phyloP scores from a whole-genome alignment of 2,329 filamentous ascomycete species.

The Clonostachys chloroleuca region DNA sequence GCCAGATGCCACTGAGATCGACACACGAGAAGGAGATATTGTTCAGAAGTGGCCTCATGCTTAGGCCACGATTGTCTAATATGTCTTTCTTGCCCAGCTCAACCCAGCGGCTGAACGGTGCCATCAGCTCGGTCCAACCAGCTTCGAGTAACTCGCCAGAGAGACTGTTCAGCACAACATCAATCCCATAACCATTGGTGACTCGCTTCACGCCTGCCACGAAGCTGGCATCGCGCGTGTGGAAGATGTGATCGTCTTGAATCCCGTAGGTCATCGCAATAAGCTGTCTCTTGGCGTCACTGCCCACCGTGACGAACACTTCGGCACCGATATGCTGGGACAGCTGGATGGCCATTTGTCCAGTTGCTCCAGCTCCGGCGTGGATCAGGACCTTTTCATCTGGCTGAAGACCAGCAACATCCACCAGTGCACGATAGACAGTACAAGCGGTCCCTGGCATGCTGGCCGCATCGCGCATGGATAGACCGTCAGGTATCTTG shows the following conservation, averaged over 20 bases:
- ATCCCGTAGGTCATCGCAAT: slow-evolving; percentile 18
- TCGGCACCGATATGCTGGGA: slow-evolving; percentile 14
- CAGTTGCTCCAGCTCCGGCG: slow-evolving; percentile 21
- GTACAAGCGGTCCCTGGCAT: slow-evolving; percentile 3
- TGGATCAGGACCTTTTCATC: slow-evolving; percentile 21
- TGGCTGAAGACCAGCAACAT: slow-evolving; percentile 15
- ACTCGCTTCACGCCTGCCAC: slow-evolving; percentile 12
- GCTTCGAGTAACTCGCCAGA: slow-evolving; percentile 19
- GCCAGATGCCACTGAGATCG: slow-evolving; percentile 11
- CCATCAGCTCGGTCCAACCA: slow-evolving; percentile 24
- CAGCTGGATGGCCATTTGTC: slow-evolving; percentile 23
- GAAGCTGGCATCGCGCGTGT: slow-evolving; percentile 18
- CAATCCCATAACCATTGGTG: slow-evolving; percentile 21
- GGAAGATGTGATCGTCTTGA: slow-evolving; percentile 21
- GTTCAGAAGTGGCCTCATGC: slow-evolving; percentile 7
- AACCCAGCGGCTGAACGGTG: slow-evolving; percentile 22
- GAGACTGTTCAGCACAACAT: slow-evolving; percentile 25
- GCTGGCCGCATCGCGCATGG: slow-evolving; percentile 15
- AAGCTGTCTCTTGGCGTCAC: slow-evolving; percentile 18
- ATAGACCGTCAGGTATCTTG: slow-evolving; percentile 1
- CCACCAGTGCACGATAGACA: slow-evolving; percentile 1
- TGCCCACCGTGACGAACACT: slow-evolving; percentile 11
- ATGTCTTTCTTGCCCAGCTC: slow-evolving; percentile 28
- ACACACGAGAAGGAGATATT: slow-evolving; percentile 9
- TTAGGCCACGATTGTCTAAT: slow-evolving; percentile 1